Base-by-base conservation (phyloP, 78 protist genomes). In the Ministeria vibrans region DNA sequence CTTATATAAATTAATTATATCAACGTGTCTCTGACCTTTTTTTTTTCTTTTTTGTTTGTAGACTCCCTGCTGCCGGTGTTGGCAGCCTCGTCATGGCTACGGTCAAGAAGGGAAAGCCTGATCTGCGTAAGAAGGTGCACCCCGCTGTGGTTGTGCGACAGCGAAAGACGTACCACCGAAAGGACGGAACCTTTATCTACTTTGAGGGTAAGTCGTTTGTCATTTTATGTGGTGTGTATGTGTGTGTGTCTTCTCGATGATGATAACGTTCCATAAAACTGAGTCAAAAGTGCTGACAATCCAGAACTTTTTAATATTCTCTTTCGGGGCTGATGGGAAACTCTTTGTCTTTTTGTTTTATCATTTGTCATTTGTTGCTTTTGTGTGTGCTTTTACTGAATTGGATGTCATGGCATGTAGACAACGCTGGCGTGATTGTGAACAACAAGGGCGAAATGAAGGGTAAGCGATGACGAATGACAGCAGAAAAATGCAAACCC, bases 101-200 rank as follows among this genome's bases (percentile, higher is more conserved):
- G 55, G 99, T 96, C 84, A 97, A 97, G 97, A 96, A 96, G 91
- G 99, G 99, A 44, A 96, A 97, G 92, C 98, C 98, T 55, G 99
- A 96, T 82, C 92, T 96, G 42, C 82, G 98, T 45, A 97, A 96
- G 93, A 96, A 97, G 93, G 97, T 96, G 49, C 41, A 77, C 81
- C 93, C 97, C 39, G 98, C 96, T 77, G 93, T 98, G 66, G 88
- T 98, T 55, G 89, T 98, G 75, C 86, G 99, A 34, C 99, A 98
- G 88, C 87, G 99, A 81, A 93, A 95, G 93, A 32, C 91, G 46
- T 97, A 95, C 96, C 81, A 96, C 66, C 78, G 99, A 28, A 87
- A 80, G 87, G 98, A 98, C 75, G 98, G 97, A 61, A 70, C 44
- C 77, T 90, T 64, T 96, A 64, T 97, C 80, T 95, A 94, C 92